phyloP scores from a whole-genome alignment of 345 rosid species.

The Capsella bursapastoris region DNA sequence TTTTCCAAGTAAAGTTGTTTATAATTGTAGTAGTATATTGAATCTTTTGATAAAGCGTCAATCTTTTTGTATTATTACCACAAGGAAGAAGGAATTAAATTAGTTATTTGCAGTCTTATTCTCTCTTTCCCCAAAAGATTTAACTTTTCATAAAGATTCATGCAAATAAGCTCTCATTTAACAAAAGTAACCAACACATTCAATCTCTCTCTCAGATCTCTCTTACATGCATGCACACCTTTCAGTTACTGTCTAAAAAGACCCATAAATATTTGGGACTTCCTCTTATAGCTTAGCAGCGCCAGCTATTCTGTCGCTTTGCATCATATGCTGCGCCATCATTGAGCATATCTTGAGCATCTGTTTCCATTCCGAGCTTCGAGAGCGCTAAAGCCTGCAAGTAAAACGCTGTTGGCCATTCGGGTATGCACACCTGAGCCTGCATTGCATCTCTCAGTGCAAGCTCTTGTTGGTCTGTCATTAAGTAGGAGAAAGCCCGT shows the following conservation, averaged over 20 bases:
- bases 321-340: conserved; percentile 92
- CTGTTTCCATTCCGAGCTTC: conserved; percentile 96
- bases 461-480: conserved; percentile 85
- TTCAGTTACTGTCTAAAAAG: conserved; percentile 28
- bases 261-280: conserved; percentile 32
- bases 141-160: conserved; percentile 22
- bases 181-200: conserved; percentile 35
- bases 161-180: conserved; percentile 30
- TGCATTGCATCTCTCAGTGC: conserved; percentile 99
- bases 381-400: conserved; percentile 95
- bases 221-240: conserved; percentile 31
- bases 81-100: conserved; percentile 34
- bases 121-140: conserved; percentile 20
- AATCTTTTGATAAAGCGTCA: conserved; percentile 28
- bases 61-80: conserved; percentile 35
- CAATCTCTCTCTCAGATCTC: conserved; percentile 18
- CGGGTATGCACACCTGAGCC: conserved; percentile 92
- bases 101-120: conserved; percentile 39
- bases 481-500: conserved; percentile 66
- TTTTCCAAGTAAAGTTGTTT: conserved; percentile 39
- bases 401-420: conserved; percentile 98
- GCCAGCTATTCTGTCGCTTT: conserved; percentile 87
- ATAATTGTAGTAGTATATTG: conserved; percentile 36
- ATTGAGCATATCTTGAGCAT: conserved; percentile 97
- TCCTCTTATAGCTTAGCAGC: conserved; percentile 44